A percentile compares a stretch with the other conserved stretches of the same genome.
Conservation (phyloP, 2,329 filamentous ascomycete genomes). For the Ceratocystis papillata region DNA sequence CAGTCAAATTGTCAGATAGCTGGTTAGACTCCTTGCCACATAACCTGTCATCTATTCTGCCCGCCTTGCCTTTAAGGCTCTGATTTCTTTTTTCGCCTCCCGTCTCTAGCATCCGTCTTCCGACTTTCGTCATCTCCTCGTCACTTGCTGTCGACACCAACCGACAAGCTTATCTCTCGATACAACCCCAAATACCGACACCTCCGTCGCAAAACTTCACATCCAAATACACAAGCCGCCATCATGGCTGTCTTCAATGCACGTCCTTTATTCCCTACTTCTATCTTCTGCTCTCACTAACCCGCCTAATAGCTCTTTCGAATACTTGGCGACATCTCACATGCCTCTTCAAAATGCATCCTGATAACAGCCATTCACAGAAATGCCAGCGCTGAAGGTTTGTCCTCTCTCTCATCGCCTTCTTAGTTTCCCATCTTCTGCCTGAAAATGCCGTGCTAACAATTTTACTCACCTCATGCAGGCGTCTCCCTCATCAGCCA, state of each 20-base stretch:
- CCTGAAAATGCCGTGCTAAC: too few relatives aligned
- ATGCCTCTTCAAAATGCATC: slow-evolving; percentile 78
- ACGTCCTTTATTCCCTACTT: slow-evolving; percentile 15
- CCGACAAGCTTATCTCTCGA: background rate
- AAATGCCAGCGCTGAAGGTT: slow-evolving; percentile 73
- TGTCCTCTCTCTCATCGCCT: background rate
- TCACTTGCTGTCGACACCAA: background rate
- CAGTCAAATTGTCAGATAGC: background rate
- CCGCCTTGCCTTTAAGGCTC: background rate
- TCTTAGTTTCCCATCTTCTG: too few relatives aligned
- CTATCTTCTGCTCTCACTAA: background rate
- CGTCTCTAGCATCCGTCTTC: too few relatives aligned
- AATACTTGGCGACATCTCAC: slow-evolving; percentile 71
- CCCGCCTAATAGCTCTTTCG: slow-evolving; percentile 49
- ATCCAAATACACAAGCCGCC: slow-evolving; percentile 16
- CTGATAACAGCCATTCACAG: slow-evolving; percentile 82
- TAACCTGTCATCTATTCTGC: background rate
- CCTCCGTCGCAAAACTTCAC: background rate
- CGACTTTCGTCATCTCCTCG: background rate
- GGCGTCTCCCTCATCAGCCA: slow-evolving; percentile 88
- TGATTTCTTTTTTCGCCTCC: background rate
- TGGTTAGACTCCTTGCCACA: too few relatives aligned
- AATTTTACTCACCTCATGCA: slow-evolving; percentile 29
- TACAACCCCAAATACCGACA: background rate
- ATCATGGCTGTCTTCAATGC: slow-evolving; percentile 37